A percentile compares a stretch with the other conserved stretches of the same genome.
Evolutionary conservation across 192 early-diverging fungal genomes (phyloP).

Genomic region (Coemansia sp.): DNA sequence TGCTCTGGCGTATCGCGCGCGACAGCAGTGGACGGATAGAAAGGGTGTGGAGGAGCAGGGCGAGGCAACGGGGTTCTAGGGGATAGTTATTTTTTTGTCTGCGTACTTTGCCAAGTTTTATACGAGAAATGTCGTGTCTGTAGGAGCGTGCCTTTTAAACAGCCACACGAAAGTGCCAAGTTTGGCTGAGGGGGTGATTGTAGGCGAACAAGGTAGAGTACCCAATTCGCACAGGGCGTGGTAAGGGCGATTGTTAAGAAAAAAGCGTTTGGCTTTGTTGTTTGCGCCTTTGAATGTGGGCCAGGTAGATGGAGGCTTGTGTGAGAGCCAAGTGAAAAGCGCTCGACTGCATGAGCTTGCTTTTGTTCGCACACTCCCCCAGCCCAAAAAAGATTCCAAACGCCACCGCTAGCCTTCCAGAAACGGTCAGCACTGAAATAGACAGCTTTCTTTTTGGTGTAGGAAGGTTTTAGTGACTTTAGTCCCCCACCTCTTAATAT

Average conservation of each 20-base stretch:
- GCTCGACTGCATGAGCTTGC: neutral
- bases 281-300: neutral
- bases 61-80: neutral
- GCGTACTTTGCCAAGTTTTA: neutral
- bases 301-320: neutral
- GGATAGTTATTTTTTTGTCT: neutral
- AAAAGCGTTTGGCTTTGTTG: slow-evolving; percentile 3
- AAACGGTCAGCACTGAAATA: no score
- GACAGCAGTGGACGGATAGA: neutral
- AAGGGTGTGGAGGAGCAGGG: neutral
- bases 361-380: slow-evolving; percentile 10
- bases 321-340: neutral
- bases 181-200: neutral
- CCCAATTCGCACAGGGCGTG: slow-evolving; percentile 5
- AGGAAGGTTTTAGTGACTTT: no score
- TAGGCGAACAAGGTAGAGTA: neutral
- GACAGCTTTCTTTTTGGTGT: no score
- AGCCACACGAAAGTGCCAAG: neutral
- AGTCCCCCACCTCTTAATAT: no score
- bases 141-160: neutral
- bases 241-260: neutral
- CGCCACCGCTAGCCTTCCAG: slow-evolving; percentile 7
- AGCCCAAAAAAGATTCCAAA: slow-evolving; percentile 12
- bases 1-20: neutral
- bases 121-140: neutral